Conservation (phyloP, 2,329 filamentous ascomycete genomes). For the Reticulascus tulasneorum region DNA sequence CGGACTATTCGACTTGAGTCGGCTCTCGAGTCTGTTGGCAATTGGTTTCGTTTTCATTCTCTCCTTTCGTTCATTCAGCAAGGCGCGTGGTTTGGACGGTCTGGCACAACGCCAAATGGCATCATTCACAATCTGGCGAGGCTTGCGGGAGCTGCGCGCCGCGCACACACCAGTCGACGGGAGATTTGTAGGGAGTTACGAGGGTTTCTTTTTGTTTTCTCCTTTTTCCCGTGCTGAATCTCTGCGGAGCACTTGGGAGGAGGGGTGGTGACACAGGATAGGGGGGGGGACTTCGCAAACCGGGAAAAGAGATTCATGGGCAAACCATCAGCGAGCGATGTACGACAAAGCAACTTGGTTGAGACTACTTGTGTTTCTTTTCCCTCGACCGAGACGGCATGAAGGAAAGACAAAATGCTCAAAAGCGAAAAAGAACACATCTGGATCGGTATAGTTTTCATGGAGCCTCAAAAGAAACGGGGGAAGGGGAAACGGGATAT, state of each 20-base stretch:
- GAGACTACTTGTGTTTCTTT: conserved; percentile 8
- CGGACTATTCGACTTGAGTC: neutral
- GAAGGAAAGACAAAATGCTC: conserved; percentile 8
- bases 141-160: conserved; percentile 8
- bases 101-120: no score
- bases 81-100: conserved; percentile 13
- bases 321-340: conserved; percentile 9
- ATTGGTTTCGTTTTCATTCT: conserved; percentile 1
- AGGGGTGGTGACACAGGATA: conserved; percentile 6
- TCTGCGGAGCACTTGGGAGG: conserved; percentile 9
- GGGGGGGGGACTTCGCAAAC: conserved; percentile 1
- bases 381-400: conserved; percentile 9
- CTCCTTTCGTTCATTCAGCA: conserved; percentile 14
- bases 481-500: neutral
- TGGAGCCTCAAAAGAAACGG: neutral
- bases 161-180: conserved; percentile 7
- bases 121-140: conserved; percentile 11
- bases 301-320: conserved; percentile 8
- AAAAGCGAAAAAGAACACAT: conserved; percentile 13
- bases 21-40: neutral
- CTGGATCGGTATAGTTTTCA: conserved; percentile 5
- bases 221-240: conserved; percentile 7
- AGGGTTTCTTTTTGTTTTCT: conserved; percentile 9
- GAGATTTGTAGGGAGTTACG: no score
- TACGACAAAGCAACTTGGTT: conserved; percentile 5